phyloP scores from a whole-genome alignment of 495 filamentous ascomycete species.

The Daldinia caldariorum region DNA sequence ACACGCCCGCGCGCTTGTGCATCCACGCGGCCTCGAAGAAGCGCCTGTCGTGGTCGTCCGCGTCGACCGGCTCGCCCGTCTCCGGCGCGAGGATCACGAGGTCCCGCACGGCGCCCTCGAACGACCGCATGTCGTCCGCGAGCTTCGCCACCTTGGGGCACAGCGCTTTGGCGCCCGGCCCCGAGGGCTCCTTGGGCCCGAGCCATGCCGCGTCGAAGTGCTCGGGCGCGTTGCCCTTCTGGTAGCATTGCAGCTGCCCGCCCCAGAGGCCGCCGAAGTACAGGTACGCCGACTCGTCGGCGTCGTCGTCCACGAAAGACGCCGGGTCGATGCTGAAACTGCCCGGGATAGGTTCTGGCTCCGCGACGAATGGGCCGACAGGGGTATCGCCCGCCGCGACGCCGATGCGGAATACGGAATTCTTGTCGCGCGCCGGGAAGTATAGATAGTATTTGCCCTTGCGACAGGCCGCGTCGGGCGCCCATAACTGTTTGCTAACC shows the following conservation, averaged over 20 bases:
- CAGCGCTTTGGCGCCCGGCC: constrained; percentile 59
- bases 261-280: constrained; percentile 79
- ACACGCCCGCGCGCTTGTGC: constrained; percentile 70
- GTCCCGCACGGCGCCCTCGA: constrained; percentile 60
- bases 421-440: constrained; percentile 69
- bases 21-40: constrained; percentile 85
- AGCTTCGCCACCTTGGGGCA: constrained; percentile 70
- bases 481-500: constrained; percentile 72
- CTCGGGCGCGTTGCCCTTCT: constrained; percentile 46
- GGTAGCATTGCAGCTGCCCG: constrained; percentile 70
- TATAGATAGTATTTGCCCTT: constrained; percentile 72
- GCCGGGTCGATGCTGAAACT: constrained; percentile 72
- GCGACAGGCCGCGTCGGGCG: constrained; percentile 67
- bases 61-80: constrained; percentile 64
- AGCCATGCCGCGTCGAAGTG: constrained; percentile 60
- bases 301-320: constrained; percentile 69
- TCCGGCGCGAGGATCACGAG: constrained; percentile 67
- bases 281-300: constrained; percentile 59
- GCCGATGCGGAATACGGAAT: constrained; percentile 71
- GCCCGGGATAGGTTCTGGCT: constrained; percentile 68
- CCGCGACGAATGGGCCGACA: constrained; percentile 65
- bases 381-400: constrained; percentile 65
- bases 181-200: constrained; percentile 65
- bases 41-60: constrained; percentile 74
- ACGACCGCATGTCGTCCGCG: constrained; percentile 68